Conservation (phyloP, 1,284 basidiomycete species). For the Coniferiporia weirii region DNA sequence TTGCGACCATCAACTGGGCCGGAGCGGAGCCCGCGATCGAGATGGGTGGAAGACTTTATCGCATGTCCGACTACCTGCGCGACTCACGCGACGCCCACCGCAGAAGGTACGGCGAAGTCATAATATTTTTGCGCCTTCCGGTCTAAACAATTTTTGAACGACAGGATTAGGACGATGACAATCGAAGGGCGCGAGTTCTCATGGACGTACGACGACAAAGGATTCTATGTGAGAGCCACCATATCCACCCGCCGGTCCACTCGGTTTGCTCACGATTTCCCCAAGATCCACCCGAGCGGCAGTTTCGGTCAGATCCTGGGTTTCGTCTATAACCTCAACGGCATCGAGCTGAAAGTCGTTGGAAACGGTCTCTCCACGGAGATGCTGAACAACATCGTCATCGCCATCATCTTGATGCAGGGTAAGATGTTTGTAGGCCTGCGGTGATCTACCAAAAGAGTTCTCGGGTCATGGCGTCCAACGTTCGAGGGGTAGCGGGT, state of each 20-base stretch:
- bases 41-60: not conserved
- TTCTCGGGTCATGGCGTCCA: not conserved
- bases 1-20: conserved; percentile 11
- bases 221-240: conserved; percentile 6
- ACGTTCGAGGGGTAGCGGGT: not conserved
- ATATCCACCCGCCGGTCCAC: not conserved
- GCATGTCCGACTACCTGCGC: conserved; percentile 10
- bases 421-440: conserved; percentile 15
- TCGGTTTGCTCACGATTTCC: not conserved
- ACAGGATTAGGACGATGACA: not conserved
- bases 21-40: conserved; percentile 4
- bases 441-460: not conserved
- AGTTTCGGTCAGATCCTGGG: conserved; percentile 1
- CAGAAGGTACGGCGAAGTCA: not conserved
- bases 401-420: conserved; percentile 12
- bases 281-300: conserved; percentile 1
- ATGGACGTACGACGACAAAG: conserved; percentile 14
- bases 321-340: conserved; percentile 10
- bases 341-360: conserved; percentile 12
- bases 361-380: conserved; percentile 6
- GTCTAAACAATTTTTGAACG: not conserved
- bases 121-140: not conserved
- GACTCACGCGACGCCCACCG: conserved; percentile 1
- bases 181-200: not conserved
- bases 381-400: conserved; percentile 10